Evolutionary conservation across 805 yeast genomes (phyloP), one percentile per base, ranked within the genome.

Genomic region (Suhomyces faveliae): DNA sequence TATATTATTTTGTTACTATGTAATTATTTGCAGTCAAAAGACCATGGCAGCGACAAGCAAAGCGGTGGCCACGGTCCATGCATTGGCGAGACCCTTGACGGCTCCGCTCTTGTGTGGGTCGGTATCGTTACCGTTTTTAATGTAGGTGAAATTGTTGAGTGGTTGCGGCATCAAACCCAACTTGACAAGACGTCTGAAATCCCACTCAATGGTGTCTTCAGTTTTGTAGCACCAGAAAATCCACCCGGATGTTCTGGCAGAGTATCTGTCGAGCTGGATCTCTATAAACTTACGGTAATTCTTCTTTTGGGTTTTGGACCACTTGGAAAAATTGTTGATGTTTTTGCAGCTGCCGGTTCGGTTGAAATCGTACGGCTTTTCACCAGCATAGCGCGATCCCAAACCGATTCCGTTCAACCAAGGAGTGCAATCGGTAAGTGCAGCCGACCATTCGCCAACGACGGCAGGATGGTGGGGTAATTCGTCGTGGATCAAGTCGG

Each of bases 201-300:
- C 88, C 89, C 89, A 84, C 60, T 83, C 89, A 17, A 79, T 67
- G 1, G 87, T 79, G 47, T 66, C 61, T 57, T 85, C 90, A 0
- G 88, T 83, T 60, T 83, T 84, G 68, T 76, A 84, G 55, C 81
- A 80, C 90, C 89, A 85, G 57, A 83, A 84, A 33, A 84, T 77
- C 80, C 84, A 84, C 0, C 89, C 89, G 9, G 68, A 67, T 29
- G 74, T 69, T 41, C 60, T 50, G 45, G 68, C 54, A 17, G 67
- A 68, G 59, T 73, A 84, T 23, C 79, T 71, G 42, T 80, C 79
- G 45, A 84, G 59, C 58, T 85, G 89, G 35, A 78, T 80, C 57
- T 84, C 88, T 33, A 84, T 71, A 52, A 76, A 77, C 56, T 72
- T 76, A 48, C 88, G 69, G 8, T 79, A 77, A 37, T 78, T 63